Base-by-base conservation (phyloP, 2,329 filamentous ascomycete species). In the Cercospora sp. region DNA sequence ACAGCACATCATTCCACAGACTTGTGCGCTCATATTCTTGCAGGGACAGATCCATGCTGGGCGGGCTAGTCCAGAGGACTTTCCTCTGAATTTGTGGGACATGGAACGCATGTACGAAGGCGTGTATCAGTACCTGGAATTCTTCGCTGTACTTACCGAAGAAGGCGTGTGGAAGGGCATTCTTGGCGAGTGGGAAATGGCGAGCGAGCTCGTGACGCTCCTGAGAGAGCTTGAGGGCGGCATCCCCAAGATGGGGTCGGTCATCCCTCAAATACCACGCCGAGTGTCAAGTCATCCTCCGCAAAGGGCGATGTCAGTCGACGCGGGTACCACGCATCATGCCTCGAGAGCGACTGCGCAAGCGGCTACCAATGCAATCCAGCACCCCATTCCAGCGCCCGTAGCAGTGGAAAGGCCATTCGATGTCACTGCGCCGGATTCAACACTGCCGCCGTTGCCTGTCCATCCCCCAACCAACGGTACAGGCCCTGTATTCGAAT, bases 71-170 rank as follows among this genome's bases (percentile, higher is more conserved):
- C 89, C 92, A 0, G 89, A 92, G 69, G 94, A 97, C 75, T 98
- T 97, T 75, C 94, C 94, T 0, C 89, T 97, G 1, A 96, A 98
- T 75, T 87, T 93, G 58, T 98, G 94, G 94, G 94, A 98, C 75
- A 96, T 98, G 91, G 94, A 98, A 78, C 89, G 94, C 13, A 94
- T 96, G 67, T 97, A 96, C 78, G 94, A 98, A 76, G 94, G 94
- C 0, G 88, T 98, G 1, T 93, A 94, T 62, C 94, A 97, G 79
- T 97, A 96, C 76, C 87, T 98, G 1, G 94, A 97, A 74, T 96
- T 98, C 77, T 91, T 97, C 64, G 93, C 91, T 16, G 94, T 95
- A 0, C 87, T 97, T 30, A 93, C 92, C 0, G 94, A 97, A 76
- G 91, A 94, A 74, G 86, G 90, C 53, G 90, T 92, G 61, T 93